These are phyloP conservation scores for Apiospora arundinis DNA, from an alignment of 2,329 filamentous ascomycete genomes.

Conservation along the genomic window DNA sequence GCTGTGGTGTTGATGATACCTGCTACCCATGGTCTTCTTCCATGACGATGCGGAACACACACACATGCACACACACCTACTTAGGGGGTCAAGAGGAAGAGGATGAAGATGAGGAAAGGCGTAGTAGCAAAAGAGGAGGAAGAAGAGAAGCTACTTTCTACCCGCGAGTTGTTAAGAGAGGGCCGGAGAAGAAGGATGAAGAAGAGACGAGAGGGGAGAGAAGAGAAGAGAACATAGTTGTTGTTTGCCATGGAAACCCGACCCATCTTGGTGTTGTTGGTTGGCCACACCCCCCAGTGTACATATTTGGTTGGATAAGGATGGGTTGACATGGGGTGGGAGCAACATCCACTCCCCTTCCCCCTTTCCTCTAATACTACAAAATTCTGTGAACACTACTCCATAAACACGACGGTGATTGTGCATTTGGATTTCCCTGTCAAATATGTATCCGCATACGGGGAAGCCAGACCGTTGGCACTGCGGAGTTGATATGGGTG, in stretches of 20 bases:
- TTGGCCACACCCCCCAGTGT: not conserved
- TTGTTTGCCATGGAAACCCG: constrained; percentile 1
- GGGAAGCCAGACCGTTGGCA: too few species aligned
- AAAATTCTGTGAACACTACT: constrained; percentile 11
- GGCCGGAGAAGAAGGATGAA: not conserved
- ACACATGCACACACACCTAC: not conserved
- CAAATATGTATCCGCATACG: too few species aligned
- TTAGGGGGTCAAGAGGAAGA: not conserved
- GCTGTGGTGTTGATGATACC: not conserved
- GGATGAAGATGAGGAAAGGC: not conserved
- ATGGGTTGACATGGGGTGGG: not conserved
- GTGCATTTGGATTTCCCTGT: not conserved
- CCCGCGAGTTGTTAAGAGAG: not conserved
- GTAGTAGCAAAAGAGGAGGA: not conserved
- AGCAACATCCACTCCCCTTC: not conserved
- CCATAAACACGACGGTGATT: not conserved
- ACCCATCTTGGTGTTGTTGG: not conserved
- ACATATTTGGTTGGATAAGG: constrained; percentile 12
- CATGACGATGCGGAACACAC: not conserved
- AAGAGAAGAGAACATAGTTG: not conserved
- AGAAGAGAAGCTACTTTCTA: not conserved
- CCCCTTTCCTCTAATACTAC: not conserved
- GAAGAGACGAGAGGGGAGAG: not conserved
- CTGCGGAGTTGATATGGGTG: too few species aligned
- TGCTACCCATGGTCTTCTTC: not conserved